Base-by-base conservation (phyloP, 768 basidiomycete species). In the Panellus pusillus region DNA sequence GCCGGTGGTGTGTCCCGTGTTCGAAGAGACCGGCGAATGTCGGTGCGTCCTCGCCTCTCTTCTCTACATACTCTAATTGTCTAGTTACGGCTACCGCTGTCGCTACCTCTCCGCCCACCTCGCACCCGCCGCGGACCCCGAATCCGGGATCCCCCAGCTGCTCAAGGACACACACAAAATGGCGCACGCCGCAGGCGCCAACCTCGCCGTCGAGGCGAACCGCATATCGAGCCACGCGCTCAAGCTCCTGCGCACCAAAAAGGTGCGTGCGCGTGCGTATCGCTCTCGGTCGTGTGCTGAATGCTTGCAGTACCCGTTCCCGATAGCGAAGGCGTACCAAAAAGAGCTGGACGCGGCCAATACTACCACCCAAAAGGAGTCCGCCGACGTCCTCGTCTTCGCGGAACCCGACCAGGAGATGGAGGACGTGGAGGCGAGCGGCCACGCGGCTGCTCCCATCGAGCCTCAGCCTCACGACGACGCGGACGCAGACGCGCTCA, bases 31-130 rank as follows among this genome's bases (percentile, higher is more conserved):
- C 15, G 93, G 93, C 1, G 80, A 84, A 59, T 97, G 93, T 72
- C 81, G 82, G 75, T 79, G 55, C 27, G 70, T 62, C 14, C 18
- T 15, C 15, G 13, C 3, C 12, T 50, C 39, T 9, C 9, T 32
- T 28, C 17, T 12, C n/a, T 17, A 5, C 7, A 32, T 28, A 8
- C 19, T 17, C n/a, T 52, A 18, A 44, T 12, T n/a, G 41, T 31
- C 18, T 52, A 80, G 77, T 47, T 83, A 81, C 62, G 97, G 94
- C 11, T 86, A 90, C 68, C 92, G 93, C 68, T 99, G 97, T 67
- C 84, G 97, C 2, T 97, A 89, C 70, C 79, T 97, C 6, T 87
- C 88, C 12, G 86, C 81, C 3, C 96, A 99, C 68, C 71, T 87
- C 11, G n/a, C 70, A 65, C 15, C n/a, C n/a, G n/a, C n/a, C n/a